A percentile compares a stretch with the other conserved stretches of the same genome.
Conservation (phyloP, 78 protist genomes). For the Chrysochromulina parva region DNA sequence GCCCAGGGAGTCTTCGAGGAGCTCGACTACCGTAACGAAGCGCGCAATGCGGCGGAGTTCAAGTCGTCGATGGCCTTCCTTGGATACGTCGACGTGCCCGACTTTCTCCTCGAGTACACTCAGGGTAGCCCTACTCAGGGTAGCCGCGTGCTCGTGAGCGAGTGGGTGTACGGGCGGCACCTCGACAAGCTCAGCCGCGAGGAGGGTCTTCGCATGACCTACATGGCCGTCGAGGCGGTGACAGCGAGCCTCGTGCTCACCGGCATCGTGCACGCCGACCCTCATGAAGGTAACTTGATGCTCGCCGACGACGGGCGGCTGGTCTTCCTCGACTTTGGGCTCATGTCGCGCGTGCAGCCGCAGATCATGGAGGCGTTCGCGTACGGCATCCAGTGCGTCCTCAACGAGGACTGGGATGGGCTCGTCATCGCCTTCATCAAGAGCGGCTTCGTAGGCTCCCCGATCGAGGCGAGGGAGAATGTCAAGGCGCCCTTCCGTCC, state of each 20-base stretch:
- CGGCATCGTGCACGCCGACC: not conserved
- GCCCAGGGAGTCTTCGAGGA: slow-evolving; percentile 1
- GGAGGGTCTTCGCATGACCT: not conserved
- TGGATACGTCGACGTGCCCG: not conserved
- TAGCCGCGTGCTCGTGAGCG: not conserved
- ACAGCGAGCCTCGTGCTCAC: not conserved
- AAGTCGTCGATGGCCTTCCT: not conserved
- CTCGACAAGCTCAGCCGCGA: not conserved
- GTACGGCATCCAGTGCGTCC: not conserved
- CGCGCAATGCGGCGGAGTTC: not conserved
- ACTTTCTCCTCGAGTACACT: not conserved
- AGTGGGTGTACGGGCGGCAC: not conserved
- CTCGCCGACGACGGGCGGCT: not conserved
- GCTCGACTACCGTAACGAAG: slow-evolving; percentile 19
- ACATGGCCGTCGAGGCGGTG: not conserved
- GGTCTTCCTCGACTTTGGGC: not conserved
- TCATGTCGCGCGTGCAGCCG: not conserved
- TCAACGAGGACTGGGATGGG: not conserved
- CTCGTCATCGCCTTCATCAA: not conserved
- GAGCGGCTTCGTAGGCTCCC: slow-evolving; percentile 9
- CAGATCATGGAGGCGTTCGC: slow-evolving; percentile 25
- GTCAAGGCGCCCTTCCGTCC: not conserved
- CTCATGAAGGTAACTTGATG: not conserved
- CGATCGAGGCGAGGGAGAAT: not conserved
- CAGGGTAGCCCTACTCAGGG: too few relatives aligned